Conservation (phyloP, 177 flowering plant species). For the Vitis hybrid region DNA sequence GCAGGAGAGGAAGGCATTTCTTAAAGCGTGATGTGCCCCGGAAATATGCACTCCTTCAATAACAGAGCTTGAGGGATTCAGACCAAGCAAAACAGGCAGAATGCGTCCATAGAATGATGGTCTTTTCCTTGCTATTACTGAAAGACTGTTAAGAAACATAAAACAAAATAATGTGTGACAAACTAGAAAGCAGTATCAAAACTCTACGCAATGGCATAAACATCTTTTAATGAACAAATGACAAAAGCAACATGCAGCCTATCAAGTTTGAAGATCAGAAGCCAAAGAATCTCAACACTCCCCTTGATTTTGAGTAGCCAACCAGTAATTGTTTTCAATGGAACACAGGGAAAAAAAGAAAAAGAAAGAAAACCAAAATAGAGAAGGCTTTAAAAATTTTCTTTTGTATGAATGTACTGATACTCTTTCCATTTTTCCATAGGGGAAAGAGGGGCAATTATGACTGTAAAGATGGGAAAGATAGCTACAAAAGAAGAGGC, state of each 20-base stretch:
- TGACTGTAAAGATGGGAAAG: too few relatives aligned
- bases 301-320: too few relatives aligned
- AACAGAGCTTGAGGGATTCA: constrained; percentile 67
- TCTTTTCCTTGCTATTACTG: constrained; percentile 82
- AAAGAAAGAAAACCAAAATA: too few relatives aligned
- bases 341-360: too few relatives aligned
- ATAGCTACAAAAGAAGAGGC: too few relatives aligned
- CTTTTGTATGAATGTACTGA: too few relatives aligned
- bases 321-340: too few relatives aligned
- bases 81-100: constrained; percentile 84
- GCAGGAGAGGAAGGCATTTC: constrained; percentile 74
- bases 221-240: not conserved
- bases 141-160: constrained; percentile 53
- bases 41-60: constrained; percentile 52
- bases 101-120: constrained; percentile 96
- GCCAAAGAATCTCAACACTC: not conserved
- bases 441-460: too few relatives aligned
- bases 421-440: too few relatives aligned
- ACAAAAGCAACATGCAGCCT: not conserved
- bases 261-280: not conserved
- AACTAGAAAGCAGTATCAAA: not conserved
- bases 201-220: not conserved
- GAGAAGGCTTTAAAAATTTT: too few relatives aligned
- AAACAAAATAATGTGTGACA: not conserved
- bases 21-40: constrained; percentile 67